Percentiles rank a stretch among this genome's conserved stretches.
Conservation (phyloP, 345 rosid species). For the Atalantia buxifolia region DNA sequence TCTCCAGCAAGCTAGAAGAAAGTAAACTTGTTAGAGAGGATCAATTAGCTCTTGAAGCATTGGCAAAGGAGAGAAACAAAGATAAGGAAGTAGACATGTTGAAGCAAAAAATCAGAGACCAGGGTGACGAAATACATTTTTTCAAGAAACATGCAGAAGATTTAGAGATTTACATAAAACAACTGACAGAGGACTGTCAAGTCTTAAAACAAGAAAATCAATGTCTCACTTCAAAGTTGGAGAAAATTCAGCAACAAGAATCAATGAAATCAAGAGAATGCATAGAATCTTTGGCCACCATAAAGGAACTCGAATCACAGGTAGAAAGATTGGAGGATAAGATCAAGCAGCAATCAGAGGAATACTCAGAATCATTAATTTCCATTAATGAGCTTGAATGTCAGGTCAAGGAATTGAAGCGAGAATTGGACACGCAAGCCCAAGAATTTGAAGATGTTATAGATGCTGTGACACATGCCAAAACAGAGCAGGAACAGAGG, state of each 20-base stretch:
- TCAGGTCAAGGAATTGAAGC: slow-evolving; percentile 58
- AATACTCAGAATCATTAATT: slow-evolving; percentile 60
- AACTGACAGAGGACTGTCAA: slow-evolving; percentile 62
- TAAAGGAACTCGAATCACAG: slow-evolving; percentile 50
- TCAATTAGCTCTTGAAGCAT: slow-evolving; percentile 32
- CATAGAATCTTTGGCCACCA: slow-evolving; percentile 36
- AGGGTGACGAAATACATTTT: slow-evolving; percentile 53
- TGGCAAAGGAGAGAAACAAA: slow-evolving; percentile 40
- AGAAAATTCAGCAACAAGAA: slow-evolving; percentile 49
- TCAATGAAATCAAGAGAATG: slow-evolving; percentile 31
- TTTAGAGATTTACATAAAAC: slow-evolving; percentile 65
- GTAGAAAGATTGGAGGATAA: slow-evolving; percentile 60
- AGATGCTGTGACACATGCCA: slow-evolving; percentile 51
- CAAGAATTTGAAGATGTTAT: slow-evolving; percentile 69
- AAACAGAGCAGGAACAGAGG: slow-evolving; percentile 74
- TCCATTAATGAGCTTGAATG: slow-evolving; percentile 58
- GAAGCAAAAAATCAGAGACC: slow-evolving; percentile 54
- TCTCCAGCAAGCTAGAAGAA: slow-evolving; percentile 33
- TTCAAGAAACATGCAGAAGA: slow-evolving; percentile 64
- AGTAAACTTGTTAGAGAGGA: slow-evolving; percentile 31
- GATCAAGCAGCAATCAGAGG: slow-evolving; percentile 59
- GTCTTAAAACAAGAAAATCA: slow-evolving; percentile 62
- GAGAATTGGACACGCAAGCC: slow-evolving; percentile 61
- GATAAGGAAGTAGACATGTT: slow-evolving; percentile 46
- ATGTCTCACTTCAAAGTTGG: slow-evolving; percentile 38